Conservation (phyloP, 352 stramenopile genomes). For the Aphanomyces stellatus region DNA sequence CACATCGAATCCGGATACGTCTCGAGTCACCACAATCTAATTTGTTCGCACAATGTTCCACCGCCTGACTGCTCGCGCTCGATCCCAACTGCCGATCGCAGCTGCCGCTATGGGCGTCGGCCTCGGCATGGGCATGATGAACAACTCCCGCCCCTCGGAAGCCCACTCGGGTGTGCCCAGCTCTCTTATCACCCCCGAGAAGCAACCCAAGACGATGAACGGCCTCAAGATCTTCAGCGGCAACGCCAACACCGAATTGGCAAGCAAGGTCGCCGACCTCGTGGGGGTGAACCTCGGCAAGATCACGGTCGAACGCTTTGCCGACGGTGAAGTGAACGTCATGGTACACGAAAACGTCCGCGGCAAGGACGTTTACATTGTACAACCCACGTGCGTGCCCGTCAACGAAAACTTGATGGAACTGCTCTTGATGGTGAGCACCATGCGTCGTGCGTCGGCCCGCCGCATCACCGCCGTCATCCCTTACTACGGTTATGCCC, state of each 20-base stretch:
- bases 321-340: slow-evolving; percentile 99
- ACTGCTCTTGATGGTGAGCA: slow-evolving; percentile 96
- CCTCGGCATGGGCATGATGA: slow-evolving; percentile 16
- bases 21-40: not conserved
- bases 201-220: slow-evolving; percentile 83
- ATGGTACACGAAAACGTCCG: slow-evolving; percentile 99
- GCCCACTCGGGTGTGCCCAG: slow-evolving; percentile 6
- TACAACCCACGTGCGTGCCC: slow-evolving; percentile 97
- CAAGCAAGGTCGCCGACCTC: slow-evolving; percentile 95
- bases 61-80: slow-evolving; percentile 2
- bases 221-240: slow-evolving; percentile 97
- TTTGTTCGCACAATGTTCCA: slow-evolving; percentile 14
- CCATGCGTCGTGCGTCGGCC: slow-evolving; percentile 95
- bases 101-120: slow-evolving; percentile 15
- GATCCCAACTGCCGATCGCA: slow-evolving; percentile 6
- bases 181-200: slow-evolving; percentile 27
- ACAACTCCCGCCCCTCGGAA: slow-evolving; percentile 8
- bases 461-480: slow-evolving; percentile 99
- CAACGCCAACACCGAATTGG: slow-evolving; percentile 96
- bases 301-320: slow-evolving; percentile 96
- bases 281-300: slow-evolving; percentile 97
- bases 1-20: not conserved
- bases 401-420: slow-evolving; percentile 99
- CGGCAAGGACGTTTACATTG: slow-evolving; percentile 99
- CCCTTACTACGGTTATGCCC: slow-evolving; percentile 92